phyloP scores from a whole-genome alignment of 2,329 filamentous ascomycete species.

The Nectriaceae sp. region DNA sequence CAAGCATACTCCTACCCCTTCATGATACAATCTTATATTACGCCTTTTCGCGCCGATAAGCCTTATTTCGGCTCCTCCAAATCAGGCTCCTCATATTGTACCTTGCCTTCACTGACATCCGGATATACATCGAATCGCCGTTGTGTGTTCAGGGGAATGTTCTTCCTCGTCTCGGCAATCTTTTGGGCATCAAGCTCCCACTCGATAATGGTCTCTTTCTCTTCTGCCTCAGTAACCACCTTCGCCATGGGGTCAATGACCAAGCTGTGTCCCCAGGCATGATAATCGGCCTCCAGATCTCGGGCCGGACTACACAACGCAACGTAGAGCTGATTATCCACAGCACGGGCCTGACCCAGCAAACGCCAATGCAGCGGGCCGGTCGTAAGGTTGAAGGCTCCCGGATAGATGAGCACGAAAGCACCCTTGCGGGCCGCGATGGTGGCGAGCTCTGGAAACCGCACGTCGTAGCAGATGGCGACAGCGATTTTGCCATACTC shows the following conservation, averaged over 20 bases:
- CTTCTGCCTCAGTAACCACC: constrained; percentile 77
- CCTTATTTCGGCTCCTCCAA: constrained; percentile 9
- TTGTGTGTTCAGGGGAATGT: constrained; percentile 83
- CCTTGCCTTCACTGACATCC: constrained; percentile 71
- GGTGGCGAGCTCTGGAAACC: constrained; percentile 91
- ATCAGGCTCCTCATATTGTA: constrained; percentile 36
- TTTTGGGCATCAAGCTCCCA: constrained; percentile 68
- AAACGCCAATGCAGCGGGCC: constrained; percentile 91
- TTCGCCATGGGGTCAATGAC: constrained; percentile 85
- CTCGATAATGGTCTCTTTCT: constrained; percentile 74
- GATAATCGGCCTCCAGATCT: constrained; percentile 75
- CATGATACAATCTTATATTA: not conserved
- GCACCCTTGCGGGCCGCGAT: constrained; percentile 84
- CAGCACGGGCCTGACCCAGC: constrained; percentile 76
- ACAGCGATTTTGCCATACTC: constrained; percentile 86
- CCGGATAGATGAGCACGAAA: constrained; percentile 88
- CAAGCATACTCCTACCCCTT: not conserved
- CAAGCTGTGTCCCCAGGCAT: constrained; percentile 91
- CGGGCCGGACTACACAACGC: constrained; percentile 89
- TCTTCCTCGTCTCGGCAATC: constrained; percentile 75
- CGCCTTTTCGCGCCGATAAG: not conserved
- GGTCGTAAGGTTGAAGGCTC: constrained; percentile 95
- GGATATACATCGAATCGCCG: constrained; percentile 94
- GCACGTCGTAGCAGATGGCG: constrained; percentile 96
- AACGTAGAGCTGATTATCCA: constrained; percentile 95